These are phyloP conservation scores for Citrus glauca DNA, from an alignment of 345 rosid species.

Conservation along the genomic window DNA sequence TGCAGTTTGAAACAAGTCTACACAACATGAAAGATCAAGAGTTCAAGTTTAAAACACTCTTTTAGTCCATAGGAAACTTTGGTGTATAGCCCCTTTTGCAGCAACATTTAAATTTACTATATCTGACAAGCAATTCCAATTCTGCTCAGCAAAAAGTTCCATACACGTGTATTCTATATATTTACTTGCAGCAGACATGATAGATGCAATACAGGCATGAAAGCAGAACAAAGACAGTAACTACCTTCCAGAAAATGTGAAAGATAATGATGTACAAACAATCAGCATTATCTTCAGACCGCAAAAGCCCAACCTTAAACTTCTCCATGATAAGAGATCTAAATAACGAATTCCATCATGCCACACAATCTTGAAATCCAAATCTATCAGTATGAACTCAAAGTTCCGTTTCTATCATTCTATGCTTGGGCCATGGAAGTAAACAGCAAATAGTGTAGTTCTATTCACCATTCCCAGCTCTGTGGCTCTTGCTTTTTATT, in stretches of 20 bases:
- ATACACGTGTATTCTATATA: not conserved
- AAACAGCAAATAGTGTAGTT: constrained; percentile 10
- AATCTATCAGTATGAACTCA: not conserved
- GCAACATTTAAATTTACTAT: not conserved
- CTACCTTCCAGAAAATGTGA: constrained; percentile 34
- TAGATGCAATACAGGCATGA: not conserved
- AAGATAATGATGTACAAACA: constrained; percentile 20
- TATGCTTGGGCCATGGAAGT: constrained; percentile 7
- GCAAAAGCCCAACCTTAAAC: constrained; percentile 22
- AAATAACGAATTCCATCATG: constrained; percentile 11
- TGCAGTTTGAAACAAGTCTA: not conserved
- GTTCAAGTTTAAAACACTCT: not conserved
- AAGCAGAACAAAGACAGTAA: constrained; percentile 2
- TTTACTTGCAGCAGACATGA: constrained; percentile 11
- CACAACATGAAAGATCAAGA: not conserved
- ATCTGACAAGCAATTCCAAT: constrained; percentile 2
- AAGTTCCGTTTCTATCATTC: not conserved
- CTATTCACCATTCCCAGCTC: constrained; percentile 38
- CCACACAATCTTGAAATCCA: constrained; percentile 13
- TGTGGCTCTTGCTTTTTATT: constrained; percentile 36
- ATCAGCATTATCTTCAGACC: constrained; percentile 15
- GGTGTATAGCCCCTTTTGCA: not conserved
- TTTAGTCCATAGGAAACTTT: not conserved
- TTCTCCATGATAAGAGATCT: constrained; percentile 24
- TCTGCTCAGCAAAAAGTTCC: not conserved